These are phyloP conservation scores for Fusarium anthophilum DNA, from an alignment of 2,329 filamentous ascomycete genomes.

Conservation along the genomic window DNA sequence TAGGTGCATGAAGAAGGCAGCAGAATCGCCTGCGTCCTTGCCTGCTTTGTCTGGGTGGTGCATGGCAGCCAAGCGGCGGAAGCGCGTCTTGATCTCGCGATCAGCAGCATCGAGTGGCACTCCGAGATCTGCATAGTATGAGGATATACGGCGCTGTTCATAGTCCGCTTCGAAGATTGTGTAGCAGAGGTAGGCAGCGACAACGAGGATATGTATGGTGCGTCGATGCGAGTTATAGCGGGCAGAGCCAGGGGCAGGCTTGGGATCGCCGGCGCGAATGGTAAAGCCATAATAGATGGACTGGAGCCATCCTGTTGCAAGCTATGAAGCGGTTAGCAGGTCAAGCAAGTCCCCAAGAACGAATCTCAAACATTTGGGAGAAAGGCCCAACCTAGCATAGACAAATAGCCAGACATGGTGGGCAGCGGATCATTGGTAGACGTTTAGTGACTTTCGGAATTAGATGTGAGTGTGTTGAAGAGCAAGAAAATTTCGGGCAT, in stretches of 20 bases:
- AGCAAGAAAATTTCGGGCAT: neutral
- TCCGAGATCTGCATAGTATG: constrained; percentile 83
- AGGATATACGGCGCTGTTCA: constrained; percentile 74
- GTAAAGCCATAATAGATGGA: constrained; percentile 86
- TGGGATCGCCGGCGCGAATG: constrained; percentile 88
- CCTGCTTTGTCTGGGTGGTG: constrained; percentile 87
- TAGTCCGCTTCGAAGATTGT: constrained; percentile 93
- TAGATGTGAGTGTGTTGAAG: neutral
- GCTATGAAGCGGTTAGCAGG: constrained; percentile 57
- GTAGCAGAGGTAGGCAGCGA: constrained; percentile 86
- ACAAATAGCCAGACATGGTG: constrained; percentile 62
- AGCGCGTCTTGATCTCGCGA: constrained; percentile 81
- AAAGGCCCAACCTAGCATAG: constrained; percentile 66
- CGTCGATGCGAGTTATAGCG: constrained; percentile 79
- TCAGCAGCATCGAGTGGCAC: constrained; percentile 76
- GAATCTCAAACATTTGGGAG: constrained; percentile 59
- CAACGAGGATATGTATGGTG: constrained; percentile 83
- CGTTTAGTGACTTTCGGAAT: neutral
- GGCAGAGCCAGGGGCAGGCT: constrained; percentile 74
- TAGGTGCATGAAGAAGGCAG: constrained; percentile 77
- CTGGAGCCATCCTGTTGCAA: constrained; percentile 81
- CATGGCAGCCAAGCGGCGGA: constrained; percentile 76
- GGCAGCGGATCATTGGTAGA: constrained; percentile 31
- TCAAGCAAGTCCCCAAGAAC: neutral
- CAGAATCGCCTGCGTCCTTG: constrained; percentile 46